Base-by-base conservation (phyloP, 2,329 filamentous ascomycete species). In the Ophiocordyceps camponoti-saundersi region DNA sequence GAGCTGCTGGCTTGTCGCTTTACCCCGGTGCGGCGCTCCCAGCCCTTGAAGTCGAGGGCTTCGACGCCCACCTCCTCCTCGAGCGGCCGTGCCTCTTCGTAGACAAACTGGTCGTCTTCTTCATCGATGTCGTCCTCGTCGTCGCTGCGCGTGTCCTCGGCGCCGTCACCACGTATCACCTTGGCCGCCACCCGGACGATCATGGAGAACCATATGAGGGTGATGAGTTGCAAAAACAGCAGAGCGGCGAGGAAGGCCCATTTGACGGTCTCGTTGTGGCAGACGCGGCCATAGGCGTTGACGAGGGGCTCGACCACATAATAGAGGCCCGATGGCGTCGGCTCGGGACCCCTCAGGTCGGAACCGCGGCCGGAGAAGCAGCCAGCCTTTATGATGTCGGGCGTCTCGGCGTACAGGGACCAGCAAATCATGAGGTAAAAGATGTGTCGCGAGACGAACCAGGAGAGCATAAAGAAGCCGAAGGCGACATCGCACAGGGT, bases 141-240 rank as follows among this genome's bases (percentile, higher is more conserved):
- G 55, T 95, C 90, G 52, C 86, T 94, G 48, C 92, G 79, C 18
- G 79, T 75, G 58, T 98, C 92, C 52, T 95, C 88, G 6, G 90
- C 88, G 30, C 77, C 71, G 36, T 73, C 76, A 30, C 90, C 89
- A 45, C 73, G 75, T 34, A 96, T 60, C 6, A 96, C 88, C 50
- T 82, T 80, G 51, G 83, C 72, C 21, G 88, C 88, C 2, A 98
- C 85, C 48, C 80, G 78, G 39, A 89, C 65, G 53, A 96, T 95
- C 79, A 95, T 84, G 51, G 71, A 73, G 58, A 96, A 94, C 92
- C 92, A 96, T 51, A 85, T 72, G 34, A 94, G 68, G 30, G 85
- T 88, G 46, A 98, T 74, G 21, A 72, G 68, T 63, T 96, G 88
- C 21, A 98, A 71, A 36, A 81, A 74, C 13, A 93, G 68, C 3